These are phyloP conservation scores for Fusarium begoniae DNA, from an alignment of 2,329 filamentous ascomycete species.

Conservation along the genomic window DNA sequence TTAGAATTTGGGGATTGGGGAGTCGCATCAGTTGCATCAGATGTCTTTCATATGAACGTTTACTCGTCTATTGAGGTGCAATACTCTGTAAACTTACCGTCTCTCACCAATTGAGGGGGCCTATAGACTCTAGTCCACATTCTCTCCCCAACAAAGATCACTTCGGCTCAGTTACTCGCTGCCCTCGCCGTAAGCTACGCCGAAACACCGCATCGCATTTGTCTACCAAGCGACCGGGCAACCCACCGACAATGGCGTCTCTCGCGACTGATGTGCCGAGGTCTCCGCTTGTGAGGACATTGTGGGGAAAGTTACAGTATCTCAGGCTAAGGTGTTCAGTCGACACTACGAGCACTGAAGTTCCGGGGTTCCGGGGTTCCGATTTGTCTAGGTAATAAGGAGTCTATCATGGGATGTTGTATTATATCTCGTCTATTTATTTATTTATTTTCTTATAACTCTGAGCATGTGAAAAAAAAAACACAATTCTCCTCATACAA, in stretches of 20 bases:
- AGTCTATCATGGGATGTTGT: not conserved
- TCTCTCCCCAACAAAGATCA: not conserved
- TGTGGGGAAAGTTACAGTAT: slow-evolving; percentile 23
- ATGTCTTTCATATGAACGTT: not conserved
- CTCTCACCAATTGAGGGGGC: not conserved
- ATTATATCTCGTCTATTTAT: not conserved
- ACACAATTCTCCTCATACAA: not conserved
- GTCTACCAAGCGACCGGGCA: slow-evolving; percentile 34
- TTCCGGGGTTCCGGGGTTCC: slow-evolving; percentile 23
- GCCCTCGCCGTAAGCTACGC: slow-evolving; percentile 40
- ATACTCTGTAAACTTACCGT: not conserved
- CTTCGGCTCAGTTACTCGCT: not conserved
- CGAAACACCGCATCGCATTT: slow-evolving; percentile 34
- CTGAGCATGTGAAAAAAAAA: slow-evolving; percentile 24
- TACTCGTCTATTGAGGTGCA: not conserved
- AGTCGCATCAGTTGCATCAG: not conserved
- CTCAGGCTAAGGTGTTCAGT: not conserved
- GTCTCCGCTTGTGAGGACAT: slow-evolving; percentile 35
- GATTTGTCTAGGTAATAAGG: not conserved
- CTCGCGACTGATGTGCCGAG: slow-evolving; percentile 38
- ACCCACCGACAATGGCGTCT: slow-evolving; percentile 31
- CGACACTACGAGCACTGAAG: not conserved
- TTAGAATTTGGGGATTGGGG: slow-evolving; percentile 18
- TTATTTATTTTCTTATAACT: not conserved
- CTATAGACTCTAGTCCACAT: not conserved